phyloP scores from a whole-genome alignment of 1,284 basidiomycete species.

The Macrocystidia cucumis region DNA sequence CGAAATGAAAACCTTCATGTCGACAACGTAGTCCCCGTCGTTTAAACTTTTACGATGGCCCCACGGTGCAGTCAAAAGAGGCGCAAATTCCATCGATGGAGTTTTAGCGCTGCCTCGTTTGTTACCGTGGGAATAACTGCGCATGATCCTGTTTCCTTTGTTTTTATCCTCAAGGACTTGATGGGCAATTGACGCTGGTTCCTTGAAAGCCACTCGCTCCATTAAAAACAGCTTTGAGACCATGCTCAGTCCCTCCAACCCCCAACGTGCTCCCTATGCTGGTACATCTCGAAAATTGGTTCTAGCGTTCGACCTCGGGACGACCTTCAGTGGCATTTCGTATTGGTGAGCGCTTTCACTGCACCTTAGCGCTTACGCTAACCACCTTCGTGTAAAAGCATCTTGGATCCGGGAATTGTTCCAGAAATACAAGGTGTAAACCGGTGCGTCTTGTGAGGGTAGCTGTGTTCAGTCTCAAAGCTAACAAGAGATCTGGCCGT shows the following conservation, averaged over 20 bases:
- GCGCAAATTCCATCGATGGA: too few relatives aligned
- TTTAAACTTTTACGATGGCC: too few relatives aligned
- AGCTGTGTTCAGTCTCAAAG: background rate
- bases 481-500: background rate
- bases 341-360: constrained; percentile 22
- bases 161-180: too few relatives aligned
- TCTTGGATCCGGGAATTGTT: constrained; percentile 28
- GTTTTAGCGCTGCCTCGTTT: too few relatives aligned
- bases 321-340: constrained; percentile 43
- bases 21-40: too few relatives aligned
- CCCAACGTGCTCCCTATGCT: constrained; percentile 16
- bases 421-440: constrained; percentile 34
- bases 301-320: constrained; percentile 44
- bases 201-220: too few relatives aligned
- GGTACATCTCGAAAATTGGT: constrained; percentile 31
- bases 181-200: too few relatives aligned
- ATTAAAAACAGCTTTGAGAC: background rate
- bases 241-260: background rate
- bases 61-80: too few relatives aligned
- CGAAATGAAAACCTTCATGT: too few relatives aligned
- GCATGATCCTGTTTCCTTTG: too few relatives aligned
- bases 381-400: constrained; percentile 6
- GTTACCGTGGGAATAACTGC: too few relatives aligned
- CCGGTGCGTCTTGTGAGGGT: constrained; percentile 22
- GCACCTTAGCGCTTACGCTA: background rate